phyloP scores from a whole-genome alignment of 1,139 yeast genomes.

The Pichia sp. region DNA sequence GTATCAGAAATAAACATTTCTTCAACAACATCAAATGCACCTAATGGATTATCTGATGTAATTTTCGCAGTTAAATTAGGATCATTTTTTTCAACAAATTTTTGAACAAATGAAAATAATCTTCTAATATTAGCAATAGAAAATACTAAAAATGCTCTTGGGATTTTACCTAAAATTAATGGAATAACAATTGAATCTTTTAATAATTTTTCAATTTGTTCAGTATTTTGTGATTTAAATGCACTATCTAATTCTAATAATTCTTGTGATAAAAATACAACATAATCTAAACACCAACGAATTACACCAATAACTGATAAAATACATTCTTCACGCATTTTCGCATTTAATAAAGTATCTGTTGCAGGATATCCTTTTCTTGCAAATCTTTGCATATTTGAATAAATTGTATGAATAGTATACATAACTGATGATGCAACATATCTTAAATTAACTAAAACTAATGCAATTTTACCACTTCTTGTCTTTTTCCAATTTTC shows the following conservation, averaged over 20 bases:
- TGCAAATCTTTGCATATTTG: conserved; percentile 44
- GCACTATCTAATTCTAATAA: conserved; percentile 34
- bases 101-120: conserved; percentile 48
- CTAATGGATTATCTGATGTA: conserved; percentile 29
- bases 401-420: conserved; percentile 55
- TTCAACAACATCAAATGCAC: conserved; percentile 30
- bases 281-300: conserved; percentile 74
- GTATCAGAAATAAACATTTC: conserved; percentile 40
- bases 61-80: conserved; percentile 21
- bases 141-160: conserved; percentile 62
- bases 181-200: conserved; percentile 39
- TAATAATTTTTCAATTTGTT: conserved; percentile 21
- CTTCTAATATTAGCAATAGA: conserved; percentile 66
- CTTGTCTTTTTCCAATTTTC: conserved; percentile 42
- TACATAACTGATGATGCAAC: conserved; percentile 72
- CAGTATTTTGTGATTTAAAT: conserved; percentile 21
- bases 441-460: conserved; percentile 60
- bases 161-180: conserved; percentile 57
- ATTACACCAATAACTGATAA: conserved; percentile 62
- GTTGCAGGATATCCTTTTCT: conserved; percentile 29
- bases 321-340: conserved; percentile 51
- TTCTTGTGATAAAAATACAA: conserved; percentile 64
- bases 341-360: conserved; percentile 49
- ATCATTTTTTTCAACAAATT: conserved; percentile 32
- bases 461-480: conserved; percentile 59